Evolutionary conservation across 495 filamentous ascomycete species (phyloP).

Genomic region (Tuber umbilicatum): DNA sequence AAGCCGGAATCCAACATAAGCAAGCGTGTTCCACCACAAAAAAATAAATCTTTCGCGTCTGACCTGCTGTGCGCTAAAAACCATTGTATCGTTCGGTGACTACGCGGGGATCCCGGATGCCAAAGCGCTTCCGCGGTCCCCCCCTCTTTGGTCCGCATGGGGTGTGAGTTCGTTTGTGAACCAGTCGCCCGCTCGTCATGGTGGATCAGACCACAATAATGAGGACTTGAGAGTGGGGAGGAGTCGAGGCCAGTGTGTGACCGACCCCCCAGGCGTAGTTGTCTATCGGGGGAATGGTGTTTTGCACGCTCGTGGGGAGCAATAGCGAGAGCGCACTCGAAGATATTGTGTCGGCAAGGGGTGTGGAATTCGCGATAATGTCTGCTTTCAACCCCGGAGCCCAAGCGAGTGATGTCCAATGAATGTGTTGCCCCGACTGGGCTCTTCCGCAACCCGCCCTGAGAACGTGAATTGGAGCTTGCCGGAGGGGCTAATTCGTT

Average conservation of each 20-base stretch:
- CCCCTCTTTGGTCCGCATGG: neutral
- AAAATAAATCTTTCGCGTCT: neutral
- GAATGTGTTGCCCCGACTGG: neutral
- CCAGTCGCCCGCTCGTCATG: too few species aligned
- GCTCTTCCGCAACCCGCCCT: too few species aligned
- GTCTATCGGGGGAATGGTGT: neutral
- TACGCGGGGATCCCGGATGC: neutral
- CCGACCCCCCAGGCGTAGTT: too few species aligned
- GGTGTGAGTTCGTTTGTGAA: neutral
- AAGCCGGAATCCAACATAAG: neutral
- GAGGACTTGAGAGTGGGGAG: neutral
- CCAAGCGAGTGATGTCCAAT: neutral
- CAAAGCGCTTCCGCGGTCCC: neutral
- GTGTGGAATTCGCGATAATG: neutral
- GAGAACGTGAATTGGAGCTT: neutral
- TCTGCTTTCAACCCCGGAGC: neutral
- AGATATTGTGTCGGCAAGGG: neutral
- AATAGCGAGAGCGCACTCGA: too few species aligned
- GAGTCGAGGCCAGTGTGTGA: neutral
- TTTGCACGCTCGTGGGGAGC: neutral
- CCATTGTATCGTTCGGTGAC: neutral
- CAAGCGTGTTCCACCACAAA: neutral
- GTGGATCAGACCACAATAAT: neutral
- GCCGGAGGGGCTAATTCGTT: neutral
- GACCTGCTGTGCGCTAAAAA: too few species aligned